These are phyloP conservation scores for Alternaria sp. DNA, from an alignment of 2,329 filamentous ascomycete genomes.

Conservation along the genomic window DNA sequence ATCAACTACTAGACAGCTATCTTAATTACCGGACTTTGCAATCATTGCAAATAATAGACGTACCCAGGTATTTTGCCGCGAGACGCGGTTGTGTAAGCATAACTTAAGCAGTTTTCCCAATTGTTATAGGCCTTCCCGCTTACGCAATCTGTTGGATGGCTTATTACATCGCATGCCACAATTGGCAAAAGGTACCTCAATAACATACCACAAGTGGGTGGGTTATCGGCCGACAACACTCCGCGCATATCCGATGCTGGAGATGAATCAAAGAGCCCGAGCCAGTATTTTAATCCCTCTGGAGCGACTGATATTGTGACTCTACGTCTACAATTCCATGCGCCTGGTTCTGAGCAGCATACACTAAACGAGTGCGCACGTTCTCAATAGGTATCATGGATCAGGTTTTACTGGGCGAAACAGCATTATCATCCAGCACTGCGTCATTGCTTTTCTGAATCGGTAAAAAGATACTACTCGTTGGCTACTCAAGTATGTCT, in stretches of 20 bases:
- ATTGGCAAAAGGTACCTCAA: background rate
- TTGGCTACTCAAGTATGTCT: background rate
- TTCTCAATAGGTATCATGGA: background rate
- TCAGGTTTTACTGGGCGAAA: background rate
- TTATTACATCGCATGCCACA: conserved; percentile 21
- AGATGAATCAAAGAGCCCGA: conserved; percentile 20
- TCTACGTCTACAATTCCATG: background rate
- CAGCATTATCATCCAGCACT: background rate
- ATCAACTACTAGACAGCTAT: conserved; percentile 15
- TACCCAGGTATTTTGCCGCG: background rate
- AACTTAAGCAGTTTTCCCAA: background rate
- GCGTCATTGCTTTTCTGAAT: background rate
- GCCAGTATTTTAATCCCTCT: background rate
- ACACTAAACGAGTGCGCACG: background rate
- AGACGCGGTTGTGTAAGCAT: background rate
- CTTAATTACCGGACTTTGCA: conserved; percentile 38
- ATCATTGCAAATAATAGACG: background rate
- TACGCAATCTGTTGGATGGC: conserved; percentile 31
- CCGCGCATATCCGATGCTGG: background rate
- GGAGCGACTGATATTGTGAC: background rate
- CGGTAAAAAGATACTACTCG: background rate
- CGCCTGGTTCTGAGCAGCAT: background rate
- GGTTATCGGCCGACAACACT: conserved; percentile 7
- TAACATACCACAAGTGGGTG: background rate
- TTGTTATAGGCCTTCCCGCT: conserved; percentile 15